These are phyloP conservation scores for Herpotrichia juniperi DNA, from an alignment of 2,329 filamentous ascomycete genomes.

Conservation along the genomic window DNA sequence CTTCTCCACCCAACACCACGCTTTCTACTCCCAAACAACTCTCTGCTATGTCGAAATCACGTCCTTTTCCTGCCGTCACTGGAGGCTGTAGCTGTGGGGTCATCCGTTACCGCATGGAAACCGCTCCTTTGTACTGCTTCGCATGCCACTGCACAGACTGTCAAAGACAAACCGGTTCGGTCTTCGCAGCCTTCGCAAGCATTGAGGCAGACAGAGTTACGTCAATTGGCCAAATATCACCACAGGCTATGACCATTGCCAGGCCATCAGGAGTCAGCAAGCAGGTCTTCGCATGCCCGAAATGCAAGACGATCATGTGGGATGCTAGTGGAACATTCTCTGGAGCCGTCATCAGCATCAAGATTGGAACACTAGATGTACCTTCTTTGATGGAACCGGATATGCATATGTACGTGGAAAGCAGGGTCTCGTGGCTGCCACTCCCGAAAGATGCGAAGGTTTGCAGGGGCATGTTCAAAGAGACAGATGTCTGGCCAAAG, in stretches of 20 bases:
- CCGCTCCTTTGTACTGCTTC: constrained; percentile 34
- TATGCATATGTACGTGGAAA: constrained; percentile 32
- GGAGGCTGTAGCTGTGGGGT: constrained; percentile 34
- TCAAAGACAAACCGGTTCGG: constrained; percentile 30
- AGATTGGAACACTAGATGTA: constrained; percentile 34
- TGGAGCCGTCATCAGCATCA: constrained; percentile 18
- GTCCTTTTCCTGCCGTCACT: constrained; percentile 34
- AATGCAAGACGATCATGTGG: constrained; percentile 32
- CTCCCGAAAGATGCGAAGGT: constrained; percentile 31
- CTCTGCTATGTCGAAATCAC: constrained; percentile 13
- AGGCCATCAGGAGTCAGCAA: constrained; percentile 1
- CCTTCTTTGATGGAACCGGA: constrained; percentile 38
- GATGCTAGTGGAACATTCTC: constrained; percentile 9
- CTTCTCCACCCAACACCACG: neutral
- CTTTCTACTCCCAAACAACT: neutral
- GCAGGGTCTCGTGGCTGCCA: constrained; percentile 36
- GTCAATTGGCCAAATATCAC: constrained; percentile 20
- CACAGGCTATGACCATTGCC: constrained; percentile 7
- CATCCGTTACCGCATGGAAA: constrained; percentile 32
- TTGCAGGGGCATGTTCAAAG: constrained; percentile 13
- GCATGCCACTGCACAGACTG: constrained; percentile 41
- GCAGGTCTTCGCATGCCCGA: constrained; percentile 21
- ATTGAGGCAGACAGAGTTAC: constrained; percentile 32
- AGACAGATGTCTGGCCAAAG: constrained; percentile 30
- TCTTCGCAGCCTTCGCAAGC: constrained; percentile 25